These are phyloP conservation scores for Pseudopediastrum boryanum DNA, from an alignment of 139 green algal species.

Conservation along the genomic window DNA sequence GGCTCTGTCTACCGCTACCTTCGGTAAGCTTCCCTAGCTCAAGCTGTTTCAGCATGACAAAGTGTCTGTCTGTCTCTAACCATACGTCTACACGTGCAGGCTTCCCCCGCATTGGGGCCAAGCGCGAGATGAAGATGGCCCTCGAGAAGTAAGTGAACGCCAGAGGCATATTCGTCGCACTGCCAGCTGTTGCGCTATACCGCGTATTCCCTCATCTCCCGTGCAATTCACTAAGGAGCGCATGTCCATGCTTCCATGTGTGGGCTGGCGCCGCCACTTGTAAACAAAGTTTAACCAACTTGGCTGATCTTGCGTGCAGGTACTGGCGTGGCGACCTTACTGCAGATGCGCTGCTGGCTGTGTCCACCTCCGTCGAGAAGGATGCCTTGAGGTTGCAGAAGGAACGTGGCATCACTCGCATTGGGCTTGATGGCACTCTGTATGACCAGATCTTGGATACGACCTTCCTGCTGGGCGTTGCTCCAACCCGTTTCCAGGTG, in stretches of 20 bases:
- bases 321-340: slow-evolving; percentile 70
- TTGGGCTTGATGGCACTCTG: slow-evolving; percentile 83
- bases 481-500: slow-evolving; percentile 76
- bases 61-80: no score
- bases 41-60: no score
- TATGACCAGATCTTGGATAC: slow-evolving; percentile 93
- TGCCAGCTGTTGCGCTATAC: not conserved
- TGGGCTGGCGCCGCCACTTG: not conserved
- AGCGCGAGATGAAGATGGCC: slow-evolving; percentile 87
- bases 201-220: not conserved
- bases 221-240: not conserved
- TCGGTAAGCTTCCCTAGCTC: no score
- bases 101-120: slow-evolving; percentile 77
- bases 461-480: slow-evolving; percentile 71
- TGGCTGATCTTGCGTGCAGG: slow-evolving; percentile 29
- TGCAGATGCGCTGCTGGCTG: slow-evolving; percentile 59
- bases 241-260: not conserved
- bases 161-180: slow-evolving; percentile 2
- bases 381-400: slow-evolving; percentile 65
- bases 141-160: slow-evolving; percentile 65
- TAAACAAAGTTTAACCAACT: not conserved
- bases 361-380: slow-evolving; percentile 43
- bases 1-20: no score
- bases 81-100: no score
- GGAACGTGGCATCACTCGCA: slow-evolving; percentile 60